Conservation (phyloP, 2,329 filamentous ascomycete genomes). For the Talaromyces sp. region DNA sequence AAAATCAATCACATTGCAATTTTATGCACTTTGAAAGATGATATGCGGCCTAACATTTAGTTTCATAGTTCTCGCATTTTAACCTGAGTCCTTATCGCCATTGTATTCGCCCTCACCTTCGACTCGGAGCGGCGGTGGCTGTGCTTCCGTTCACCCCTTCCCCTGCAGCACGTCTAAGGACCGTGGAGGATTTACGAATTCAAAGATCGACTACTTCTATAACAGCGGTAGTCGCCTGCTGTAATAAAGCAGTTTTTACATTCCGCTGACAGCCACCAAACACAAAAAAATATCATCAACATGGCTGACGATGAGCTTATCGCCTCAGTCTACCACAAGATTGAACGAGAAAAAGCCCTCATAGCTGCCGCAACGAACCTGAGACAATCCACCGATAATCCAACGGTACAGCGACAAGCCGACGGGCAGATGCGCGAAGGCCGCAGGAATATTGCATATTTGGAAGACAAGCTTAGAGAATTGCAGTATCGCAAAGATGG, state of each 20-base stretch:
- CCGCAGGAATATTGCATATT: conserved; percentile 88
- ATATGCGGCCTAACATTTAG: conserved; percentile 15
- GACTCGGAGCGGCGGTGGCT: conserved; percentile 19
- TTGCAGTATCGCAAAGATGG: conserved; percentile 69
- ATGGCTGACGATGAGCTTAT: conserved; percentile 62
- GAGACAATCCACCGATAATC: conserved; percentile 94
- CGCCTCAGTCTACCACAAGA: conserved; percentile 89
- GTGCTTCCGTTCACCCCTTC: conserved; percentile 9
- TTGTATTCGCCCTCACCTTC: background rate
- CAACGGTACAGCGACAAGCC: conserved; percentile 81
- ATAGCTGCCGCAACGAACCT: conserved; percentile 93
- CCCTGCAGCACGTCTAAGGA: background rate
- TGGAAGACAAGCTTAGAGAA: conserved; percentile 87
- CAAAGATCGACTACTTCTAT: background rate
- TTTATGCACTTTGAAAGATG: background rate
- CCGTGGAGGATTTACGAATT: background rate
- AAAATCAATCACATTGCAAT: background rate
- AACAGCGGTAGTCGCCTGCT: background rate
- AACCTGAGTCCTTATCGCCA: conserved; percentile 10
- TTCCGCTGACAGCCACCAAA: background rate
- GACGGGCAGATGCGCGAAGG: conserved; percentile 94
- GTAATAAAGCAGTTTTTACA: background rate
- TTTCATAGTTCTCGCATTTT: conserved; percentile 19
- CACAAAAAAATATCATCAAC: conserved; percentile 29
- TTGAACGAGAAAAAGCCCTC: conserved; percentile 92